Percentiles rank a stretch among this genome's conserved stretches.
phyloP scores from a whole-genome alignment of 352 stramenopile genomes.

The Phytophthora brassicae region DNA sequence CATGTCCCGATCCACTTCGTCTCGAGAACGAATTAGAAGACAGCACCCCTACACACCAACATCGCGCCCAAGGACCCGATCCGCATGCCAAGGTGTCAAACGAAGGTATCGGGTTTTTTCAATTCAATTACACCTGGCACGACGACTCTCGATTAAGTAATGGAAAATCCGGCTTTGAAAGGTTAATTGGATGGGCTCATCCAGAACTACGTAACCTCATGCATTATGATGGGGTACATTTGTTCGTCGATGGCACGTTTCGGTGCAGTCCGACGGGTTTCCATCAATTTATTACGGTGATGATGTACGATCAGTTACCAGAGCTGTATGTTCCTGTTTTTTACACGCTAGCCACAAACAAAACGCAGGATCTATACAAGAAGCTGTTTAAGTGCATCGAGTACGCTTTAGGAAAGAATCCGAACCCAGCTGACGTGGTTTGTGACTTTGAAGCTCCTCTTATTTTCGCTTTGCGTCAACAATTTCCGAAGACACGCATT shows the following conservation, averaged over 20 bases:
- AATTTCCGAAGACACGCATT: neutral
- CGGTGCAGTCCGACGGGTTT: neutral
- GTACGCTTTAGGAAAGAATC: neutral
- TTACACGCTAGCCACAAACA: slow-evolving; percentile 2
- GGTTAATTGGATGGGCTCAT: neutral
- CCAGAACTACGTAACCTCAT: slow-evolving; percentile 3
- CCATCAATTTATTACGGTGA: slow-evolving; percentile 2
- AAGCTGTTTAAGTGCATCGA: slow-evolving; percentile 10
- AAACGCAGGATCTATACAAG: slow-evolving; percentile 1
- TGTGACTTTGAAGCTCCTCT: slow-evolving; percentile 4
- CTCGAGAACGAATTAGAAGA: no score
- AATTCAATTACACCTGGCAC: slow-evolving; percentile 4
- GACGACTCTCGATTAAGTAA: neutral
- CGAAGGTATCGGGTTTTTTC: slow-evolving; percentile 1
- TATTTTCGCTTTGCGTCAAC: neutral
- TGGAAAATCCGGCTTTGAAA: neutral
- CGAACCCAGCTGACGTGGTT: neutral
- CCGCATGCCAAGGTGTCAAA: no score
- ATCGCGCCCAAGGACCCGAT: no score
- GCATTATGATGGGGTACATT: neutral
- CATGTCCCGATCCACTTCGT: no score
- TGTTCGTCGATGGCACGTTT: no score
- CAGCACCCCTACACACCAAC: no score
- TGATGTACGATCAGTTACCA: neutral
- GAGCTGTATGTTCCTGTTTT: neutral